A percentile compares a stretch with the other conserved stretches of the same genome.
Evolutionary conservation across 2,329 filamentous ascomycete species (phyloP).

Genomic region (Penicillium sp.): DNA sequence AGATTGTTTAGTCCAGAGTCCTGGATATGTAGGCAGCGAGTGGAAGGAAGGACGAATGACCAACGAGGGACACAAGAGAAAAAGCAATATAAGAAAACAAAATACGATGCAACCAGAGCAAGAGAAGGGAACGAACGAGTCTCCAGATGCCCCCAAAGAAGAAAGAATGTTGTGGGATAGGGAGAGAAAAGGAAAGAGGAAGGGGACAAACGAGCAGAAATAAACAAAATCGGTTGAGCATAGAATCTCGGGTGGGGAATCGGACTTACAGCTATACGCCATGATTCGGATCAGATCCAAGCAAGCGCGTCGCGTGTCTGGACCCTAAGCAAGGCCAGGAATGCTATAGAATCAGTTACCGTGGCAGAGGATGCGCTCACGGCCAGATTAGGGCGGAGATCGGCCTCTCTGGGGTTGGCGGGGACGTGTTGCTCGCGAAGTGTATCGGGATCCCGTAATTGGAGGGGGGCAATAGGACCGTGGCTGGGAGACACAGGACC

Average conservation of each 20-base stretch:
- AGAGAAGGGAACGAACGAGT: slow-evolving; percentile 19
- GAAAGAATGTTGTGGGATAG: slow-evolving; percentile 29
- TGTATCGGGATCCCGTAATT: slow-evolving; percentile 3
- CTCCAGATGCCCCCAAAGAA: slow-evolving; percentile 15
- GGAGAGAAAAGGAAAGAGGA: slow-evolving; percentile 22
- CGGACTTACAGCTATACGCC: slow-evolving; percentile 40
- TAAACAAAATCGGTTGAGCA: slow-evolving; percentile 38
- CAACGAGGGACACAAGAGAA: not conserved
- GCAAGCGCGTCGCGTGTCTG: slow-evolving; percentile 40
- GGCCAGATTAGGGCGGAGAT: slow-evolving; percentile 13
- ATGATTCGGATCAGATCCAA: slow-evolving; percentile 31
- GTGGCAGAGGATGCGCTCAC: slow-evolving; percentile 20
- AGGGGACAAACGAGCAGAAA: slow-evolving; percentile 39
- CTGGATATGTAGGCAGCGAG: slow-evolving; percentile 5
- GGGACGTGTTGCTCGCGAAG: not conserved
- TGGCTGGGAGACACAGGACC: slow-evolving; percentile 14
- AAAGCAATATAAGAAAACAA: slow-evolving; percentile 1
- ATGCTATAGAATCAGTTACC: slow-evolving; percentile 43
- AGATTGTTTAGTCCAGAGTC: slow-evolving; percentile 7
- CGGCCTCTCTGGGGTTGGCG: not conserved
- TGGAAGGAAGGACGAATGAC: not conserved
- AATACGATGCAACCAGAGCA: slow-evolving; percentile 12
- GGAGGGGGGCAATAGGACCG: not conserved
- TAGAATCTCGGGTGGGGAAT: slow-evolving; percentile 32
- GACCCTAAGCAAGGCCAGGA: slow-evolving; percentile 41